Conservation (phyloP, 192 early-diverging fungal species). For the Entomortierella chlamydospora region DNA sequence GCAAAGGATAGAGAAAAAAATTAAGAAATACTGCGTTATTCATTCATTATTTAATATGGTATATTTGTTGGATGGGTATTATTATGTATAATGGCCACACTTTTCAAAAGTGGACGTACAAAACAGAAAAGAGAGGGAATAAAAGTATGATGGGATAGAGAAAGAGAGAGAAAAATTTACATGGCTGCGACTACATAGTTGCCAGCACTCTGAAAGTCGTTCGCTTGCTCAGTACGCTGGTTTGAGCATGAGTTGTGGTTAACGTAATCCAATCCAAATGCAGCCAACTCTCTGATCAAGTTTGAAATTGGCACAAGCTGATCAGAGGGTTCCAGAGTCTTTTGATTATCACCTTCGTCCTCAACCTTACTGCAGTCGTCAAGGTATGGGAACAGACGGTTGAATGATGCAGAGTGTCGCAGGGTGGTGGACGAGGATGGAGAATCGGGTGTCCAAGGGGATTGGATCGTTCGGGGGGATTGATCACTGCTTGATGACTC, state of each 20-base stretch:
- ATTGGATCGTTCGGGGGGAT: background rate
- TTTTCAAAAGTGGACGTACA: no score
- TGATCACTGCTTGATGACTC: conserved; percentile 7
- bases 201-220: conserved; percentile 7
- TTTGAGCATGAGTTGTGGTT: background rate
- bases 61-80: no score
- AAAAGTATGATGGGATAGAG: conserved; percentile 1
- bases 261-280: conserved; percentile 18
- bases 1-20: no score
- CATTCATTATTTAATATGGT: no score
- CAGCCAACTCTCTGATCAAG: conserved; percentile 1
- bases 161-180: conserved; percentile 11
- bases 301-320: conserved; percentile 1
- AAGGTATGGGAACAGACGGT: background rate
- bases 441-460: conserved; percentile 1
- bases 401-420: conserved; percentile 1
- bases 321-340: background rate
- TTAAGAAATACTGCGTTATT: no score
- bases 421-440: background rate
- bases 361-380: background rate
- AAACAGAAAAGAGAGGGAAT: no score
- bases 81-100: no score
- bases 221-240: background rate
- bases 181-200: conserved; percentile 11
- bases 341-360: background rate